Conservation (phyloP, 2,329 filamentous ascomycete genomes). For the Coniella lustricola region DNA sequence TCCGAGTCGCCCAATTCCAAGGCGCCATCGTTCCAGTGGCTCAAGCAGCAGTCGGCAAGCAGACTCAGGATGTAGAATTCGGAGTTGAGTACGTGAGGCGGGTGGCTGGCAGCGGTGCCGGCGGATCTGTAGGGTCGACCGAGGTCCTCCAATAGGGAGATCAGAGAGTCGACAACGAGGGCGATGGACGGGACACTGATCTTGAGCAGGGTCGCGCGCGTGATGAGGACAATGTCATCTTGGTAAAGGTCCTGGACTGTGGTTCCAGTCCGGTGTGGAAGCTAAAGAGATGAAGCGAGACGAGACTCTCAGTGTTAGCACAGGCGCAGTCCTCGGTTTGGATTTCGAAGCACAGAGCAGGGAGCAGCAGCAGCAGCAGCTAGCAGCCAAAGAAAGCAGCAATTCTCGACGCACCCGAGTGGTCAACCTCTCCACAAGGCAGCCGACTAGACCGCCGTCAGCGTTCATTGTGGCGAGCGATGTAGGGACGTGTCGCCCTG, state of each 20-base stretch:
- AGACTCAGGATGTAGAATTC: constrained; percentile 59
- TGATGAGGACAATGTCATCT: constrained; percentile 55
- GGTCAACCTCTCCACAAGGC: constrained; percentile 55
- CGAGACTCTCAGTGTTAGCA: constrained; percentile 4
- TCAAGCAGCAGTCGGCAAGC: constrained; percentile 57
- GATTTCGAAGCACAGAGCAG: not conserved
- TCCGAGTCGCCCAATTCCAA: constrained; percentile 6
- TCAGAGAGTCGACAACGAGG: constrained; percentile 49
- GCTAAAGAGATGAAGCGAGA: constrained; percentile 31
- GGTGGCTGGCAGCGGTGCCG: constrained; percentile 39
- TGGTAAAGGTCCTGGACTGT: constrained; percentile 48
- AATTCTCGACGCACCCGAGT: constrained; percentile 42
- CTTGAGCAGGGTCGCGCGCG: constrained; percentile 53
- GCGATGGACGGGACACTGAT: constrained; percentile 48
- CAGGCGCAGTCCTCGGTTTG: not conserved
- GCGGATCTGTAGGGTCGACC: constrained; percentile 42
- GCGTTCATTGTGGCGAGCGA: constrained; percentile 43
- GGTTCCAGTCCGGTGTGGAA: constrained; percentile 57
- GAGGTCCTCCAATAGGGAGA: constrained; percentile 53
- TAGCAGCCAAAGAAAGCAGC: too few relatives aligned
- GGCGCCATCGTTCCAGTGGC: constrained; percentile 44
- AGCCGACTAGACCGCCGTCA: constrained; percentile 53
- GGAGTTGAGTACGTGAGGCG: constrained; percentile 54
- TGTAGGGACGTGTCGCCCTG: constrained; percentile 20
- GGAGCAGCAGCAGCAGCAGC: constrained; percentile 10